Base-by-base conservation (phyloP, 2,329 filamentous ascomycete genomes). In the Colletotrichum gloeosporioides region DNA sequence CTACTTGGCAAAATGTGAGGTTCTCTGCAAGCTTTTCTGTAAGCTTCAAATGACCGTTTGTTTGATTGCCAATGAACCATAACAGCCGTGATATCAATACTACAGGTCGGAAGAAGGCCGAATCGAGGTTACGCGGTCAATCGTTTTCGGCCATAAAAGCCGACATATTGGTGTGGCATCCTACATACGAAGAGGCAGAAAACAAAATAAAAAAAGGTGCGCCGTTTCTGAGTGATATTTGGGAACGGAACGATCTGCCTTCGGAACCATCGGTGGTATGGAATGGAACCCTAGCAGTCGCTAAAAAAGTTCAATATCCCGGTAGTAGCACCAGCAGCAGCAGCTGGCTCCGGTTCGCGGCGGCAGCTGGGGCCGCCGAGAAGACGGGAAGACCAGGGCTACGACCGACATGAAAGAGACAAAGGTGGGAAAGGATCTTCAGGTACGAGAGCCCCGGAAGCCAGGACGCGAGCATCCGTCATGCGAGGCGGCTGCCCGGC, bases 341-440 rank as follows among this genome's bases (percentile, higher is more conserved):
- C 31, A 18, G 57, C 57, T 44, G 25, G 22, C 57, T 44, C 59
- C 39, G 27, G 66, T 9, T 32, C 34, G 31, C 13, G 25, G 22
- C 49, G 57, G 44, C 25, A 15, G 8, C 12, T 64, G 25, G 27
- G 44, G 63, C 27, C 36, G 53, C 57, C 16, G 36, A 34, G 15
- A 27, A 22, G 25, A 55, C 10, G 31, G 63, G 18, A 55, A 44
- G 34, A 25, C 22, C 36, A 71, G 32, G 39, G 53, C 12, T 62
- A 13, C 22, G 32, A 27, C 61, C 55, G 32, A 36, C 39, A 55
- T 16, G 49, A 69, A 29, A 13, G 7, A 44, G 36, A 25, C 55
- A 39, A 6, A 63, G 63, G 13, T n/a, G 25, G 69, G 63, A 63
- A 75, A 44, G 7, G 63, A 73, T 75, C 69, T 75, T 73, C 69